Conservation (phyloP, 768 basidiomycete genomes). For the Boletales sp. region DNA sequence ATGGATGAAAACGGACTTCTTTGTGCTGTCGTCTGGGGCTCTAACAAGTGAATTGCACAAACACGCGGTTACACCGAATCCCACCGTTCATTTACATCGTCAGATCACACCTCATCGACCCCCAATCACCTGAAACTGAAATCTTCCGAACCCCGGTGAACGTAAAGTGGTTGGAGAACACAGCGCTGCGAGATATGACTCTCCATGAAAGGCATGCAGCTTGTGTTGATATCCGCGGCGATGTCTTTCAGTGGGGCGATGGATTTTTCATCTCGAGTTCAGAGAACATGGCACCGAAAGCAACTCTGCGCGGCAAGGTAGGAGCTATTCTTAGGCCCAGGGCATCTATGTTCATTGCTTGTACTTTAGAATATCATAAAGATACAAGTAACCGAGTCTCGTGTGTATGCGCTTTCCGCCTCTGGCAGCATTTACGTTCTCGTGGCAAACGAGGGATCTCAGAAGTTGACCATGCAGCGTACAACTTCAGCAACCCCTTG, state of each 20-base stretch:
- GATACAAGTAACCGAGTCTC: slow-evolving; percentile 55
- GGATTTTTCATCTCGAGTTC: slow-evolving; percentile 47
- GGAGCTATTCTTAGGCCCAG: slow-evolving; percentile 2
- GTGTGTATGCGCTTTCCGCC: slow-evolving; percentile 75
- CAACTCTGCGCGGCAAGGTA: slow-evolving; percentile 67
- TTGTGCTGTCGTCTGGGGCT: slow-evolving; percentile 66
- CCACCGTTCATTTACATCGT: slow-evolving; percentile 1
- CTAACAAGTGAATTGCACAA: slow-evolving; percentile 52
- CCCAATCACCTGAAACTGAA: slow-evolving; percentile 36
- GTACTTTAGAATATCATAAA: slow-evolving; percentile 59
- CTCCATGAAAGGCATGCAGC: slow-evolving; percentile 66
- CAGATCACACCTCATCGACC: slow-evolving; percentile 47
- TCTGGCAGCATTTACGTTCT: slow-evolving; percentile 75
- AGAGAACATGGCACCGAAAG: slow-evolving; percentile 37
- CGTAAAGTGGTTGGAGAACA: slow-evolving; percentile 57
- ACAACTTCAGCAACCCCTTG: slow-evolving; percentile 49
- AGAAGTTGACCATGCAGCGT: slow-evolving; percentile 38
- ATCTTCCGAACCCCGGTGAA: slow-evolving; percentile 48
- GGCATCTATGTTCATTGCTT: background rate
- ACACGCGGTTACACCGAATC: background rate
- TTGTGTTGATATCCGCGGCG: slow-evolving; percentile 74
- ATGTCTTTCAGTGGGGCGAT: slow-evolving; percentile 83
- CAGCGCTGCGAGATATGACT: slow-evolving; percentile 70
- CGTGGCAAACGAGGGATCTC: slow-evolving; percentile 47
- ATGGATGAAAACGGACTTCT: slow-evolving; percentile 32